These are phyloP conservation scores for Seiridium cupressi DNA, from an alignment of 2,329 filamentous ascomycete genomes.

Conservation along the genomic window DNA sequence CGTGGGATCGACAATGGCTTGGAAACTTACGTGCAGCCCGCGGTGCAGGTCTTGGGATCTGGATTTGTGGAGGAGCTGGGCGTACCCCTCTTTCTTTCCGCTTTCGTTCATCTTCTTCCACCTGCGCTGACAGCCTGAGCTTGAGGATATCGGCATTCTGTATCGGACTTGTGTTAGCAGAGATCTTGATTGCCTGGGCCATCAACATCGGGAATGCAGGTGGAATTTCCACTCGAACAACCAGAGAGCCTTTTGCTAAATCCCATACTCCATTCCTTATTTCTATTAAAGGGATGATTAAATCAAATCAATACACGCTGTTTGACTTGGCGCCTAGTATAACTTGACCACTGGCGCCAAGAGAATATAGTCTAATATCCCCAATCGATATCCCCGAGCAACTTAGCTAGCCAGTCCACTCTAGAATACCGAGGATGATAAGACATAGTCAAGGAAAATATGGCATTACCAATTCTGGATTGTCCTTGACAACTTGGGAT, in stretches of 20 bases:
- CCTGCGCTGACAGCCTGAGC: slow-evolving; percentile 56
- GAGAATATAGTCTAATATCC: too few relatives aligned
- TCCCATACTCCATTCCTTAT: too few relatives aligned
- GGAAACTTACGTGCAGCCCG: neutral
- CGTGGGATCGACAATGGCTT: neutral
- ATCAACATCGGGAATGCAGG: neutral
- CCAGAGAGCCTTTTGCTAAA: neutral
- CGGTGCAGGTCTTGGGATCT: neutral
- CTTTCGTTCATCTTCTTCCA: slow-evolving; percentile 40
- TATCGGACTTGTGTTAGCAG: neutral
- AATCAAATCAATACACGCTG: too few relatives aligned
- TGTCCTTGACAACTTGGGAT: slow-evolving; percentile 51
- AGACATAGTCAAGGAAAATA: neutral
- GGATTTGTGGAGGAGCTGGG: neutral
- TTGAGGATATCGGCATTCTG: slow-evolving; percentile 51
- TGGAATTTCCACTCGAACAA: neutral
- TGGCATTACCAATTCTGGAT: slow-evolving; percentile 53
- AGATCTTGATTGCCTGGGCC: neutral
- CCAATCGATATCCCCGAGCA: neutral
- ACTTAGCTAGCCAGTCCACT: neutral
- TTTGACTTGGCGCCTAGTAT: too few relatives aligned
- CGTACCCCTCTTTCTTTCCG: neutral
- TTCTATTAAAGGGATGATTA: too few relatives aligned
- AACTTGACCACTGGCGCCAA: neutral
- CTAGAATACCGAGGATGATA: neutral